phyloP scores from a whole-genome alignment of 148 eudicot genomes.

The Rhododendron molle region DNA sequence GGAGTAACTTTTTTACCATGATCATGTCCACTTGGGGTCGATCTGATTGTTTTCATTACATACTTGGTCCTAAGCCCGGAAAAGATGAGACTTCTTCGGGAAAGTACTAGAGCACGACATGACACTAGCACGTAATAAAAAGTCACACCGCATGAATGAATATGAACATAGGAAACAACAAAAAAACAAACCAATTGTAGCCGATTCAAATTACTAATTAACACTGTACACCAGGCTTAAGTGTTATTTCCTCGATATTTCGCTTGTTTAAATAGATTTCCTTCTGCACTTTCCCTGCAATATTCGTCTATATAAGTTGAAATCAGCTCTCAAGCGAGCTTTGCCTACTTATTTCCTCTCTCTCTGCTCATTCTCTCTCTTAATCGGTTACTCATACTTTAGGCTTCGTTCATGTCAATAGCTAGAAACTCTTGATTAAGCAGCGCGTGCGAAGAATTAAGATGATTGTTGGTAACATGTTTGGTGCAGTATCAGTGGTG shows the following conservation, averaged over 20 bases:
- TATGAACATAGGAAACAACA: too few species aligned
- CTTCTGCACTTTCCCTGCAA: background rate
- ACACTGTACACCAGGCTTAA: too few species aligned
- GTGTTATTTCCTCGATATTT: background rate
- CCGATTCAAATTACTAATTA: too few species aligned
- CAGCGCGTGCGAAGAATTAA: background rate
- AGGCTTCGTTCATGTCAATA: background rate
- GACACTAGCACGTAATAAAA: too few species aligned
- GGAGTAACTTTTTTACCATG: background rate
- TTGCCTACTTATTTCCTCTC: background rate
- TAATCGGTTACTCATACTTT: background rate
- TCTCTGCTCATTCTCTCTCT: background rate
- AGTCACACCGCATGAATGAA: too few species aligned
- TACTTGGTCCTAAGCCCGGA: too few species aligned
- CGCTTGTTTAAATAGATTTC: background rate
- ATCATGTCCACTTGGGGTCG: background rate
- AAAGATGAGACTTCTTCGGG: too few species aligned
- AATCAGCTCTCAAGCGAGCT: background rate
- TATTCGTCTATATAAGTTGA: background rate
- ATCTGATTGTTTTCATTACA: background rate
- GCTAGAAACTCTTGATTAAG: background rate
- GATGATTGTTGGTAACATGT: conserved; percentile 8
- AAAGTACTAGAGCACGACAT: too few species aligned
- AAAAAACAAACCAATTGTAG: too few species aligned
- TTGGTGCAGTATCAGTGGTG: conserved; percentile 15